phyloP scores from a whole-genome alignment of 139 green algal species.

The Micractinium conductrix region DNA sequence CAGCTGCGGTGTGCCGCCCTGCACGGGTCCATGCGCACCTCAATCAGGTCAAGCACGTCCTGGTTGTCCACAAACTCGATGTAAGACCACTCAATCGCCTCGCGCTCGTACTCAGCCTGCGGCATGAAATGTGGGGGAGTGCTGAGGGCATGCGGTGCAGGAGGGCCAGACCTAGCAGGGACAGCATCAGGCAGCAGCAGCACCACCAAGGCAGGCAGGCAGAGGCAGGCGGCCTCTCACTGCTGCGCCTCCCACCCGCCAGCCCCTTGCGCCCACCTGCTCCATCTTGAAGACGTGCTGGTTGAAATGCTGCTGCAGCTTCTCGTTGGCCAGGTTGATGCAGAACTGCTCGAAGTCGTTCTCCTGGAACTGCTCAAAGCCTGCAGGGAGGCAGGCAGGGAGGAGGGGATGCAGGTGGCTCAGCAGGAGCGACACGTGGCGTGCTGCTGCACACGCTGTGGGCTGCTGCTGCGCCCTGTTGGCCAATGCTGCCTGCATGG shows the following conservation, averaged over 20 bases:
- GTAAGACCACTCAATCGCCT: slow-evolving; percentile 98
- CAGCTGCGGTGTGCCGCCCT: too few relatives aligned
- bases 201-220: not conserved
- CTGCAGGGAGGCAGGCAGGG: slow-evolving; percentile 16
- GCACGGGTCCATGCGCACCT: too few relatives aligned
- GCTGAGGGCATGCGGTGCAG: not conserved
- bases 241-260: too few relatives aligned
- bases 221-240: too few relatives aligned
- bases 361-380: slow-evolving; percentile 93
- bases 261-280: slow-evolving; percentile 66
- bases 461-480: too few relatives aligned
- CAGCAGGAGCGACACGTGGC: too few relatives aligned
- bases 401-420: too few relatives aligned
- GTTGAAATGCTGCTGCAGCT: slow-evolving; percentile 99
- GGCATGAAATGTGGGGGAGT: not conserved
- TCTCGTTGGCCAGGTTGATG: slow-evolving; percentile 98
- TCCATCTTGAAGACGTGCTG: slow-evolving; percentile 99
- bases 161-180: not conserved
- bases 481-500: not conserved
- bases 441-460: too few relatives aligned
- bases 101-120: slow-evolving; percentile 95
- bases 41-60: slow-evolving; percentile 98
- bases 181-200: not conserved
- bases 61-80: slow-evolving; percentile 99
- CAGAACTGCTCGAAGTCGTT: slow-evolving; percentile 97